Conservation (phyloP, 2,329 filamentous ascomycete species). For the Epichloe hybrida region DNA sequence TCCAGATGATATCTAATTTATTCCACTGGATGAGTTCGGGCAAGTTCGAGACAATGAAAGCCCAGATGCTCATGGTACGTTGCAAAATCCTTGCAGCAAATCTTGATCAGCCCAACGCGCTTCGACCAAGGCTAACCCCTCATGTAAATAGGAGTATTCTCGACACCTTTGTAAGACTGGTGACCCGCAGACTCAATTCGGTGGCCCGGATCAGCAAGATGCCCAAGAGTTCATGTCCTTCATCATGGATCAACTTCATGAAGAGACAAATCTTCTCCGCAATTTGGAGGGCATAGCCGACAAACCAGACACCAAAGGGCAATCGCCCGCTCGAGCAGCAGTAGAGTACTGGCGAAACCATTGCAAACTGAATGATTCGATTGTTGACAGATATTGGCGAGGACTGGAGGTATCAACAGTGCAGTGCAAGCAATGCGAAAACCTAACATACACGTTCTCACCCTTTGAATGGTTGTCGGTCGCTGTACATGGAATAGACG, state of each 20-base stretch:
- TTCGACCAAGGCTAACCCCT: background rate
- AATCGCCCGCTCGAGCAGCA: slow-evolving; percentile 40
- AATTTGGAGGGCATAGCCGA: slow-evolving; percentile 23
- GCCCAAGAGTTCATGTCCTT: slow-evolving; percentile 83
- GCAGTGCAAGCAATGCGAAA: slow-evolving; percentile 48
- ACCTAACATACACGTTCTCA: slow-evolving; percentile 30
- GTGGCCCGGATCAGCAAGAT: slow-evolving; percentile 70
- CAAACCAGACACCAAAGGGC: slow-evolving; percentile 20
- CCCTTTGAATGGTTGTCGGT: slow-evolving; percentile 41
- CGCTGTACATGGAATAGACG: slow-evolving; percentile 19
- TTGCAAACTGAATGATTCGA: slow-evolving; percentile 55
- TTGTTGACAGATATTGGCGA: slow-evolving; percentile 68
- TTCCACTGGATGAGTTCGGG: slow-evolving; percentile 43
- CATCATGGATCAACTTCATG: slow-evolving; percentile 65
- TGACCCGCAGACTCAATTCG: slow-evolving; percentile 37
- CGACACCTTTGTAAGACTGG: slow-evolving; percentile 21
- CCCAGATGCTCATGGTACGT: slow-evolving; percentile 44
- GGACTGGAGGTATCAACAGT: slow-evolving; percentile 61
- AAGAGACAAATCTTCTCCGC: slow-evolving; percentile 62
- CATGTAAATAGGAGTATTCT: slow-evolving; percentile 38
- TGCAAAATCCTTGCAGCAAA: background rate
- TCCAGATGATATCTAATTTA: slow-evolving; percentile 44
- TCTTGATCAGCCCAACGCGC: background rate
- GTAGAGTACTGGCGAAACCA: slow-evolving; percentile 63
- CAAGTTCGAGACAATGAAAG: slow-evolving; percentile 36